Percentiles rank a stretch among this genome's conserved stretches.
These are phyloP conservation scores for Xylaria telfairii DNA, from an alignment of 495 filamentous ascomycete genomes.

Conservation along the genomic window DNA sequence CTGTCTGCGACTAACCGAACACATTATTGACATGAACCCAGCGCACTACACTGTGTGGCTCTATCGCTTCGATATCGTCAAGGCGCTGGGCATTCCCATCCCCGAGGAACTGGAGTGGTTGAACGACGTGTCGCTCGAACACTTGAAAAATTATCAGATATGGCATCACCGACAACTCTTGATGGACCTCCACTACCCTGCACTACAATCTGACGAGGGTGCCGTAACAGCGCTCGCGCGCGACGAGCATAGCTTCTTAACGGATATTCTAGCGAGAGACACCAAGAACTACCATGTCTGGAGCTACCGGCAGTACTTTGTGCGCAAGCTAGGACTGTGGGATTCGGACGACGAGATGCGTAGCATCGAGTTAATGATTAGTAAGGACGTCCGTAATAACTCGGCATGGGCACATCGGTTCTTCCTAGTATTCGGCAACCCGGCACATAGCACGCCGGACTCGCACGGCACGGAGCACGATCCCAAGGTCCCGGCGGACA, in stretches of 20 bases:
- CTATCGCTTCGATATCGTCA: slow-evolving; percentile 81
- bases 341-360: slow-evolving; percentile 62
- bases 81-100: slow-evolving; percentile 69
- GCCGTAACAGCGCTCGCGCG: slow-evolving; percentile 45
- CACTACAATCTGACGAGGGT: slow-evolving; percentile 46
- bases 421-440: slow-evolving; percentile 82
- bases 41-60: slow-evolving; percentile 99
- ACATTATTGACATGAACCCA: slow-evolving; percentile 90
- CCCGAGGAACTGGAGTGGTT: slow-evolving; percentile 81
- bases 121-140: slow-evolving; percentile 76
- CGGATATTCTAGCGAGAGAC: slow-evolving; percentile 81
- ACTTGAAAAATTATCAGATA: slow-evolving; percentile 98
- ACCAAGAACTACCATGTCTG: slow-evolving; percentile 99
- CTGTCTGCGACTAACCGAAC: slow-evolving; percentile 80
- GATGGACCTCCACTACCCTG: slow-evolving; percentile 68
- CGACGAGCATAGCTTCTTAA: slow-evolving; percentile 76
- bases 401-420: slow-evolving; percentile 97
- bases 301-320: slow-evolving; percentile 93
- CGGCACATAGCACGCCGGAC: slow-evolving; percentile 54
- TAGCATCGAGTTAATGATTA: slow-evolving; percentile 71
- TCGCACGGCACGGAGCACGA: slow-evolving; percentile 51
- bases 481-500: slow-evolving; percentile 59
- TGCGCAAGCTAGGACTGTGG: slow-evolving; percentile 77
- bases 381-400: slow-evolving; percentile 88
- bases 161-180: slow-evolving; percentile 96